Evolutionary conservation across 129 eudicot species (phyloP).

Genomic region (Flaveria sonorensis): DNA sequence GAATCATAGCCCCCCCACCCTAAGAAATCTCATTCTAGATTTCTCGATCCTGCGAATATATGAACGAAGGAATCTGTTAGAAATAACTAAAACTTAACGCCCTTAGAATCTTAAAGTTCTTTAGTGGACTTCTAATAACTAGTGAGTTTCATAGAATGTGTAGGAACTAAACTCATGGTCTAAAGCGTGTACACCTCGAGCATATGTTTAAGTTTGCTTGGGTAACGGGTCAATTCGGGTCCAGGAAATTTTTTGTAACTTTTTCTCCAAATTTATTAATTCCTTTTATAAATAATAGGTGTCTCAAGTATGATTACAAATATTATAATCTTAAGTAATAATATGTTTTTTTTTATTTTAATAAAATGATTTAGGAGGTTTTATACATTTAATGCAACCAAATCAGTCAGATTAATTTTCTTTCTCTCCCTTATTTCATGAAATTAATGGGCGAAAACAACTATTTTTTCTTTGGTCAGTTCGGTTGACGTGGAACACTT

Average conservation of each 20-base stretch:
- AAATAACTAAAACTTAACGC: slow-evolving; percentile 18
- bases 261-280: not conserved
- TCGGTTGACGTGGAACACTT: not conserved
- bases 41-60: slow-evolving; percentile 41
- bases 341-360: not conserved
- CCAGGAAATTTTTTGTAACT: not conserved
- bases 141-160: slow-evolving; percentile 7
- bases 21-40: slow-evolving; percentile 41
- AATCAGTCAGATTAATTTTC: too few relatives aligned
- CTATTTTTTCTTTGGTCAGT: not conserved
- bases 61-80: slow-evolving; percentile 36
- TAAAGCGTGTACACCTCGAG: slow-evolving; percentile 33
- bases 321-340: not conserved
- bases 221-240: not conserved
- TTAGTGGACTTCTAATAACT: slow-evolving; percentile 27
- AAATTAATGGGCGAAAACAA: too few relatives aligned
- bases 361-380: too few relatives aligned
- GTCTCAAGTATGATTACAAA: slow-evolving; percentile 3
- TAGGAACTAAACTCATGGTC: slow-evolving; percentile 38
- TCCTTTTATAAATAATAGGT: not conserved
- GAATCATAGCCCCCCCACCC: slow-evolving; percentile 49
- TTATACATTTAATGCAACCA: too few relatives aligned
- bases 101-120: slow-evolving; percentile 20
- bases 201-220: slow-evolving; percentile 19
- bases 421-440: too few relatives aligned